Evolutionary conservation across 768 basidiomycete species (phyloP).

Genomic region (Arthromyces matolae): DNA sequence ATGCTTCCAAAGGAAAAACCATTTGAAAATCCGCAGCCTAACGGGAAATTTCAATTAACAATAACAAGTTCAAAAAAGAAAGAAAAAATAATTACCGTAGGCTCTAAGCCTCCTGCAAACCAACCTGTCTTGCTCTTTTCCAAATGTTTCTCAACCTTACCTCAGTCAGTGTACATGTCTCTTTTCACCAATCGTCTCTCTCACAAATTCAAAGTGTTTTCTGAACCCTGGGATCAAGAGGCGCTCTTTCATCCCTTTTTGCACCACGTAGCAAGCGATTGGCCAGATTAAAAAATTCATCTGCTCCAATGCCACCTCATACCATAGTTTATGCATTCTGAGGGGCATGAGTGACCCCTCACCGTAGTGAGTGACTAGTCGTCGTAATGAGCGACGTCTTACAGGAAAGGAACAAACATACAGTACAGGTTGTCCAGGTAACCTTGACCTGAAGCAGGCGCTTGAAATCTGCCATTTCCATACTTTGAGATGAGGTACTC

Average conservation of each 20-base stretch:
- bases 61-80: neutral
- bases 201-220: constrained; percentile 28
- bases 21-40: constrained; percentile 30
- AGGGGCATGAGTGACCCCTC: constrained; percentile 32
- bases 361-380: constrained; percentile 19
- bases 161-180: neutral
- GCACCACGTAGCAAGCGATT: constrained; percentile 27
- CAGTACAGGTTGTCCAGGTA: constrained; percentile 20
- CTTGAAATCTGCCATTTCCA: constrained; percentile 13
- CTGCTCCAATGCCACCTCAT: constrained; percentile 24
- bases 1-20: constrained; percentile 25
- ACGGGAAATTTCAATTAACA: neutral
- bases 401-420: no score
- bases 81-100: constrained; percentile 15
- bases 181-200: neutral
- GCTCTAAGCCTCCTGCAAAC: constrained; percentile 21
- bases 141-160: constrained; percentile 17
- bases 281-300: constrained; percentile 36
- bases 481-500: constrained; percentile 22
- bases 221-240: constrained; percentile 26
- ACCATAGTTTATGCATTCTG: constrained; percentile 31
- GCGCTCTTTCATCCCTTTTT: constrained; percentile 22
- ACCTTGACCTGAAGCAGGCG: constrained; percentile 12
- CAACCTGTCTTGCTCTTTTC: constrained; percentile 14
- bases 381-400: no score